These are phyloP conservation scores for Fusarium metavorans DNA, from an alignment of 2,329 filamentous ascomycete species.

Conservation along the genomic window DNA sequence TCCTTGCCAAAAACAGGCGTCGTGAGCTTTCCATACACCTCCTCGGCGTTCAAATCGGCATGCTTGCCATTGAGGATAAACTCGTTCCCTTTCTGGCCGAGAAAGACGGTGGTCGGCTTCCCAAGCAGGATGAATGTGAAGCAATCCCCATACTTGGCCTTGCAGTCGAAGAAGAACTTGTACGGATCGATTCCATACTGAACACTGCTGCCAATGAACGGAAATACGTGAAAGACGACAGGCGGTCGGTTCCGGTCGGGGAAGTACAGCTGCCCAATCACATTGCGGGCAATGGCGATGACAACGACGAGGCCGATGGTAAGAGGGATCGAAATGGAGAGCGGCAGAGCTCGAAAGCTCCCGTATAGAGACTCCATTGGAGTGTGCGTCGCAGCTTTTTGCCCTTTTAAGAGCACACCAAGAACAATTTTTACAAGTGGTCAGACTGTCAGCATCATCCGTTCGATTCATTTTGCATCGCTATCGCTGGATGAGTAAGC, in stretches of 20 bases:
- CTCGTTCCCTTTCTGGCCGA: constrained; percentile 86
- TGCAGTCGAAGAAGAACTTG: constrained; percentile 81
- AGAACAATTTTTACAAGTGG: neutral
- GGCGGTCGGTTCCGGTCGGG: constrained; percentile 85
- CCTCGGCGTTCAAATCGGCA: constrained; percentile 89
- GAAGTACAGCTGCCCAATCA: constrained; percentile 82
- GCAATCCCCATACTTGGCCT: constrained; percentile 86
- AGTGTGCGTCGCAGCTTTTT: neutral
- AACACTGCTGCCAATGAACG: constrained; percentile 88
- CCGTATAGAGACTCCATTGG: constrained; percentile 13
- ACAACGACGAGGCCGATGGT: constrained; percentile 57
- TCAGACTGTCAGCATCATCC: neutral
- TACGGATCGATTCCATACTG: constrained; percentile 95
- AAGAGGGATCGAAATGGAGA: constrained; percentile 49
- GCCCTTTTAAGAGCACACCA: neutral
- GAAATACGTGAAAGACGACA: constrained; percentile 83
- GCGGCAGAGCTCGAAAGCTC: constrained; percentile 14
- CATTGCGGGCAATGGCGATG: constrained; percentile 77
- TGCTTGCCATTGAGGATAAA: constrained; percentile 92
- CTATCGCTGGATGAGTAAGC: neutral
- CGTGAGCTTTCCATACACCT: constrained; percentile 84
- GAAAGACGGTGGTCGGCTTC: constrained; percentile 86
- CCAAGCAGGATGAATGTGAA: constrained; percentile 91
- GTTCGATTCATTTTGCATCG: neutral
- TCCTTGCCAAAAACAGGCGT: constrained; percentile 81